A percentile compares a stretch with the other conserved stretches of the same genome.
phyloP scores from a whole-genome alignment of 768 basidiomycete species.

The Calocera cornea region DNA sequence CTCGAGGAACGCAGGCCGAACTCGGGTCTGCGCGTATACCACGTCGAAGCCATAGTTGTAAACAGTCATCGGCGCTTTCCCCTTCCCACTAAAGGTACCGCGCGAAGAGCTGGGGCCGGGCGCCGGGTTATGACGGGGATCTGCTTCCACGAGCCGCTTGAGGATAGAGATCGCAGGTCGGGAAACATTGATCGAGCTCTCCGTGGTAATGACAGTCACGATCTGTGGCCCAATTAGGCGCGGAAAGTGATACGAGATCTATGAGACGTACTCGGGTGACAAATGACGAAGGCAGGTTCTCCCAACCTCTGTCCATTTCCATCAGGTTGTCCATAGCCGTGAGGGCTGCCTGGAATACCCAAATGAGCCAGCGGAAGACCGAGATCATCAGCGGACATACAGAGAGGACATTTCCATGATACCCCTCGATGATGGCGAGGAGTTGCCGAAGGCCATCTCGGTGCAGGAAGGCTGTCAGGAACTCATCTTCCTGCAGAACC shows the following conservation, averaged over 20 bases:
- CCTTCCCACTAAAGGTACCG: slow-evolving; percentile 31
- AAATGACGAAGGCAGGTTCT: slow-evolving; percentile 53
- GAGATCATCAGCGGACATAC: slow-evolving; percentile 30
- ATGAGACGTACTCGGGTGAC: slow-evolving; percentile 35
- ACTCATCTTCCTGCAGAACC: slow-evolving; percentile 60
- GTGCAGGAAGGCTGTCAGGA: slow-evolving; percentile 62
- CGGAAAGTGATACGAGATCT: not conserved
- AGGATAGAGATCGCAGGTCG: slow-evolving; percentile 83
- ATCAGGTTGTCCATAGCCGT: slow-evolving; percentile 77
- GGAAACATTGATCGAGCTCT: slow-evolving; percentile 75
- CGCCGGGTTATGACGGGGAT: slow-evolving; percentile 53
- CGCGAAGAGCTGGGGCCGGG: slow-evolving; percentile 38
- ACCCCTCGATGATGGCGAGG: slow-evolving; percentile 49
- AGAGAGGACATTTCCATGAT: slow-evolving; percentile 73
- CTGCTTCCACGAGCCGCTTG: slow-evolving; percentile 79
- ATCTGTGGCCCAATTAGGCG: slow-evolving; percentile 29
- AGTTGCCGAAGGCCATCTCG: slow-evolving; percentile 59
- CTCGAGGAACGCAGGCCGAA: slow-evolving; percentile 54
- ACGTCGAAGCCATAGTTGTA: slow-evolving; percentile 74
- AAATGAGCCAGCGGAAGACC: not conserved
- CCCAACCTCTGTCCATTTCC: slow-evolving; percentile 77
- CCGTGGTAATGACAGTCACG: slow-evolving; percentile 62
- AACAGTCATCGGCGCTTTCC: slow-evolving; percentile 31
- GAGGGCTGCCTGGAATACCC: slow-evolving; percentile 57
- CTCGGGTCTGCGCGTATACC: slow-evolving; percentile 71